phyloP scores from a whole-genome alignment of 495 filamentous ascomycete genomes.

The Apiosordaria backusii region DNA sequence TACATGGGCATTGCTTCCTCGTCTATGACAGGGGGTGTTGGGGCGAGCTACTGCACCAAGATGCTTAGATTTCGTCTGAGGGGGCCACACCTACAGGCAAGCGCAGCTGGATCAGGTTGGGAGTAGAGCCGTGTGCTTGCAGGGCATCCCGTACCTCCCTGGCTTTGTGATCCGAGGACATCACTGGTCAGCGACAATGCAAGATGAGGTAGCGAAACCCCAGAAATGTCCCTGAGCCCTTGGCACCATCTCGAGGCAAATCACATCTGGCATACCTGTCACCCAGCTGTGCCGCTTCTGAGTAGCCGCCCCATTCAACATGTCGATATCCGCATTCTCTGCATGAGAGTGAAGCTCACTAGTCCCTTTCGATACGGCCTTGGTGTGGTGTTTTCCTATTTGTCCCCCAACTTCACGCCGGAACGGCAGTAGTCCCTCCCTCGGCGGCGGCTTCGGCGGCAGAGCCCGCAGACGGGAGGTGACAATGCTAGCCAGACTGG shows the following conservation, averaged over 20 bases:
- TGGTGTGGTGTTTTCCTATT: neutral
- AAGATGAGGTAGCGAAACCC: neutral
- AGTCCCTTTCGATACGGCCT: neutral
- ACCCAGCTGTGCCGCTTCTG: neutral
- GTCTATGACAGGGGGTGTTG: neutral
- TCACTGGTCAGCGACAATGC: neutral
- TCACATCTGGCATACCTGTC: neutral
- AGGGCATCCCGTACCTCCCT: neutral
- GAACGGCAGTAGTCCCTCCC: neutral
- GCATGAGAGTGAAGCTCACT: neutral
- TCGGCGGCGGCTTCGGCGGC: neutral
- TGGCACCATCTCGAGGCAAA: neutral
- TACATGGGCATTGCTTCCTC: neutral
- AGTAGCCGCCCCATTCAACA: neutral
- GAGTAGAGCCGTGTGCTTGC: neutral
- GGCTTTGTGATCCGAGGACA: neutral
- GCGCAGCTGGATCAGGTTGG: neutral
- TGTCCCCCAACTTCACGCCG: neutral
- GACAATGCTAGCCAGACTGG: constrained; percentile 1
- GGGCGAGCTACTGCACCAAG: neutral
- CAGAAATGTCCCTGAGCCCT: neutral
- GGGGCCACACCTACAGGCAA: neutral
- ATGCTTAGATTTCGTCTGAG: neutral
- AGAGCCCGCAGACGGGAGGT: neutral
- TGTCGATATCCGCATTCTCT: neutral